Conservation (phyloP, 192 early-diverging fungal species). For the Backusella morwellensis region DNA sequence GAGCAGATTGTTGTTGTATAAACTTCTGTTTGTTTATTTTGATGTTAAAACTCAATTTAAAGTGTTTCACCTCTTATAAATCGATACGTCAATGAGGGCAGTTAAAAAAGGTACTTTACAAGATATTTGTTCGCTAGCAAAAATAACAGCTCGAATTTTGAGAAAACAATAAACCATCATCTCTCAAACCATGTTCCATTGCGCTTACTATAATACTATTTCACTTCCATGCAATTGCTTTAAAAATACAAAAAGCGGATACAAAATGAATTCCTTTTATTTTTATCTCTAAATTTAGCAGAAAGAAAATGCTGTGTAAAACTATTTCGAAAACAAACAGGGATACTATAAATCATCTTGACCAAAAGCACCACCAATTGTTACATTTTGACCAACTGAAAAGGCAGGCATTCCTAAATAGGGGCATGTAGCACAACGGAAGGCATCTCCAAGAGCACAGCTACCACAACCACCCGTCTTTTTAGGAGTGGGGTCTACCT, state of each 20-base stretch:
- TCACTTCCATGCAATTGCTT: neutral
- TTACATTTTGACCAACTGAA: conserved; percentile 90
- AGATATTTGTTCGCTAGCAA: too few relatives aligned
- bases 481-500: conserved; percentile 45
- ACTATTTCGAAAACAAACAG: neutral
- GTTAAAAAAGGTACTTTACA: too few relatives aligned
- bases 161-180: too few relatives aligned
- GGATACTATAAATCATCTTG: conserved; percentile 30
- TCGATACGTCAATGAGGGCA: too few relatives aligned
- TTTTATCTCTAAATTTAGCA: neutral
- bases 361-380: conserved; percentile 66
- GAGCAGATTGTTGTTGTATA: neutral
- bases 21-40: neutral
- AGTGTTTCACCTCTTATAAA: neutral
- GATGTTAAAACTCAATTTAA: neutral
- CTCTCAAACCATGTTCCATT: too few relatives aligned
- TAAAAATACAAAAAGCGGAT: neutral
- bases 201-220: neutral
- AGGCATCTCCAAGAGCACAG: conserved; percentile 96
- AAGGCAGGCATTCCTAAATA: conserved; percentile 99
- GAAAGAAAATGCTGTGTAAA: neutral
- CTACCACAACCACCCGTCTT: conserved; percentile 54
- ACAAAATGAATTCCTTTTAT: neutral
- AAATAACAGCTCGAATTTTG: too few relatives aligned
- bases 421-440: conserved; percentile 93